Evolutionary conservation across 495 filamentous ascomycete species (phyloP).

Genomic region (Staphylotrichum tortipilum): DNA sequence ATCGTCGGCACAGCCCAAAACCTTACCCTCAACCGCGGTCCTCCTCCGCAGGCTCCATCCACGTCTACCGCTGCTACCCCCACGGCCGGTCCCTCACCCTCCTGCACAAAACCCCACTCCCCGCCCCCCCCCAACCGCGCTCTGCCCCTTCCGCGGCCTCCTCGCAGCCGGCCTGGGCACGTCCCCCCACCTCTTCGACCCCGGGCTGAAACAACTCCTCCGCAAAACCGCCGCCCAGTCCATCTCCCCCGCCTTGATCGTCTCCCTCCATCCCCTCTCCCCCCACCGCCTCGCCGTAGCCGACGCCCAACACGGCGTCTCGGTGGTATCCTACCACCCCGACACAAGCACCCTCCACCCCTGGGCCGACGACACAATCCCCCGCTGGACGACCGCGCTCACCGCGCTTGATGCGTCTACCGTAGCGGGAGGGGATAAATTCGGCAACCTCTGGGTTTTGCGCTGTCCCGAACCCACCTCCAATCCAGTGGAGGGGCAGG

Average conservation of each 20-base stretch:
- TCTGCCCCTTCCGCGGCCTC: conserved; percentile 83
- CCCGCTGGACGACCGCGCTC: conserved; percentile 80
- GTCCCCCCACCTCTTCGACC: conserved; percentile 75
- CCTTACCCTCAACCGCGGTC: conserved; percentile 63
- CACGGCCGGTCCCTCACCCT: conserved; percentile 80
- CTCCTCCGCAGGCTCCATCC: conserved; percentile 72
- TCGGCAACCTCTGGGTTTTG: conserved; percentile 89
- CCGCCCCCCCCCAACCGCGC: conserved; percentile 77
- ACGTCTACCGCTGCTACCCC: conserved; percentile 83
- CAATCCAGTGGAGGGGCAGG: conserved; percentile 89
- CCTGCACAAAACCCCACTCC: conserved; percentile 87
- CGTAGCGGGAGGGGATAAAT: conserved; percentile 89
- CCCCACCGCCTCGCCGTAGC: conserved; percentile 79
- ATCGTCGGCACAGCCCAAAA: conserved; percentile 90
- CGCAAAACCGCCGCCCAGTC: conserved; percentile 74
- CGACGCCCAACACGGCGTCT: conserved; percentile 82
- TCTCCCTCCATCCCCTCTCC: too few relatives aligned
- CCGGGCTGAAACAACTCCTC: conserved; percentile 81
- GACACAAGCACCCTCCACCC: conserved; percentile 83
- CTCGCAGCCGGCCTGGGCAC: conserved; percentile 75
- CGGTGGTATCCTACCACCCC: conserved; percentile 85
- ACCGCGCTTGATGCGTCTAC: conserved; percentile 97
- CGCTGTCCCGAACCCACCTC: conserved; percentile 73
- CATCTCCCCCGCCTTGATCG: too few relatives aligned
- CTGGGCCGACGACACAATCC: conserved; percentile 81